Percentiles rank a stretch among this genome's conserved stretches.
phyloP scores from a whole-genome alignment of 2,329 filamentous ascomycete species.

The Alternaria metachromatica region DNA sequence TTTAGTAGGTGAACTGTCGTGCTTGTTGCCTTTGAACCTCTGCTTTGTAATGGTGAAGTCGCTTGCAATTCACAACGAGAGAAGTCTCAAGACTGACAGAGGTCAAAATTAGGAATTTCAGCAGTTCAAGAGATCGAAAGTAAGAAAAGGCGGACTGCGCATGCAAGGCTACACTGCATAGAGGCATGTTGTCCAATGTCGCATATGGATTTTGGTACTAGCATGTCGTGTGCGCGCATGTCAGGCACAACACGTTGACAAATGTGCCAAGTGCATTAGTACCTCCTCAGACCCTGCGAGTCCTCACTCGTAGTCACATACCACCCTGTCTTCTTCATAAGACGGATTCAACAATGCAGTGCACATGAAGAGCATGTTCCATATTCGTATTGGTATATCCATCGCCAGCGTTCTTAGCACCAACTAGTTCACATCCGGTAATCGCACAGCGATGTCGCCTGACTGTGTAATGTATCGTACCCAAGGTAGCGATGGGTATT shows the following conservation, averaged over 20 bases:
- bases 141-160: not conserved
- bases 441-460: slow-evolving; percentile 90
- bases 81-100: not conserved
- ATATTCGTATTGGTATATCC: slow-evolving; percentile 1
- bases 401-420: not conserved
- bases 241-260: not conserved
- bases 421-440: slow-evolving; percentile 81
- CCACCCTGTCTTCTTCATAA: not conserved
- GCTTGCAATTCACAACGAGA: not conserved
- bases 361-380: not conserved
- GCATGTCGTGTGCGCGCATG: not conserved
- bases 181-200: not conserved
- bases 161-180: not conserved
- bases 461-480: slow-evolving; percentile 99
- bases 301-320: not conserved
- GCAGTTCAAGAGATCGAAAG: not conserved
- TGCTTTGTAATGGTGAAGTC: not conserved
- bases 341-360: not conserved
- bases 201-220: not conserved
- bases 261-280: not conserved
- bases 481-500: slow-evolving; percentile 98
- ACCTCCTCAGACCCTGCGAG: not conserved
- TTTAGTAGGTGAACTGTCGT: rapidly evolving
- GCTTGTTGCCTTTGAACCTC: not conserved
- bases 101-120: not conserved